Base-by-base conservation (phyloP, 2,329 filamentous ascomycete genomes). In the Fusarium metavorans region DNA sequence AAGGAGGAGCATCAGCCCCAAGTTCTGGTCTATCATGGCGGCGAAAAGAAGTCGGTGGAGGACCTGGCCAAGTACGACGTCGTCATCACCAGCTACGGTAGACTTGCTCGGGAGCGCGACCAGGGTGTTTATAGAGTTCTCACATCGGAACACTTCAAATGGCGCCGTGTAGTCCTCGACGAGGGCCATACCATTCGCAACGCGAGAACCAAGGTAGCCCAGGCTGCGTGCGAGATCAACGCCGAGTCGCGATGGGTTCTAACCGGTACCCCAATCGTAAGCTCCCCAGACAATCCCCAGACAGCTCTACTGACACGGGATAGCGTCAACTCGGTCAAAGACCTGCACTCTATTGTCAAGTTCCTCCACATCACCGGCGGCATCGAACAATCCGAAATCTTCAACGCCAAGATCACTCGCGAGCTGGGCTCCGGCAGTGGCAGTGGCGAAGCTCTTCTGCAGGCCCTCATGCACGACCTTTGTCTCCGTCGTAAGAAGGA, bases 161-260 rank as follows among this genome's bases (percentile, higher is more conserved):
- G 95, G 95, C 89, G 92, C 13, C 91, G 95, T 9, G 86, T 97
- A 11, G 92, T 97, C 13, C 86, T 97, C 6, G 94, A 97, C 74
- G 94, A 97, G 84, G 94, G 94, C 0, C 95, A 98, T 78, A 91
- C 86, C 1, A 95, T 97, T 68, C 90, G 95, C 16, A 97, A 97
- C 70, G 90, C 92, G 5, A 89, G 88, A 61, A 93, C 94, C 0
- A 94, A 94, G 79, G 90, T 89, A 52, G 90, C 94, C 0, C 83
- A 92, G 66, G 93, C 95, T 5, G 92, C 92, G 2, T 92, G 88
- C 68, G 87, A 87, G 43, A 82, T 97, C 7, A 84, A 89, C 56
- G 93, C 94, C 2, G 87, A 91, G 61, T 94, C 93, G 11, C 89
- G 93, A 75, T 97, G 95, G 95, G 90, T 92, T 1, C 83, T 96